phyloP scores from a whole-genome alignment of 352 stramenopile species.

The Pythium chondricola region DNA sequence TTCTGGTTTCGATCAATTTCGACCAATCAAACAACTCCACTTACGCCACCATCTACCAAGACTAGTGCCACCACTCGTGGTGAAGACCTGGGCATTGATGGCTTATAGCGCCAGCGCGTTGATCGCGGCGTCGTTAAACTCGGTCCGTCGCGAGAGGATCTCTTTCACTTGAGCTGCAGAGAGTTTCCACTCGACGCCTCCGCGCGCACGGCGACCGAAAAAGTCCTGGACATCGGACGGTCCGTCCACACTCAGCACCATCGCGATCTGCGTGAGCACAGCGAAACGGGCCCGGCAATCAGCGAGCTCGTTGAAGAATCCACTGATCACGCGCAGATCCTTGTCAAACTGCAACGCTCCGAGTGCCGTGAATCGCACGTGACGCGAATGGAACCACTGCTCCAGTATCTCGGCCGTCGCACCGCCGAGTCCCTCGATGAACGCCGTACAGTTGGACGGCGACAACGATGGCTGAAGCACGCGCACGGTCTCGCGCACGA shows the following conservation, averaged over 20 bases:
- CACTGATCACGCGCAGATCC: slow-evolving; percentile 65
- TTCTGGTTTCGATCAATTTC: too few species aligned
- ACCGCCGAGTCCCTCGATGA: slow-evolving; percentile 44
- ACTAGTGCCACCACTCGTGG: too few species aligned
- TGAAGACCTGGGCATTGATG: too few species aligned
- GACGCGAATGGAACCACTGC: slow-evolving; percentile 52
- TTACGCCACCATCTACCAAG: too few species aligned
- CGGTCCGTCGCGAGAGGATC: slow-evolving; percentile 64
- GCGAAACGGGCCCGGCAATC: slow-evolving; percentile 57
- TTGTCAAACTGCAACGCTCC: slow-evolving; percentile 85
- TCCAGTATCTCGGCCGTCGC: slow-evolving; percentile 47
- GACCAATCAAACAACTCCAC: too few species aligned
- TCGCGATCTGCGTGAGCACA: slow-evolving; percentile 52
- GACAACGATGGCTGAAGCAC: slow-evolving; percentile 53
- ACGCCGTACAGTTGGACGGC: slow-evolving; percentile 40
- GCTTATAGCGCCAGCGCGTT: slow-evolving; percentile 52
- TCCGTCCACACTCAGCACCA: slow-evolving; percentile 67
- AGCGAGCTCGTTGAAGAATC: slow-evolving; percentile 49
- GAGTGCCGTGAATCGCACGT: slow-evolving; percentile 67
- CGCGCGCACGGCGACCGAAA: slow-evolving; percentile 51
- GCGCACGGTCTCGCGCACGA: slow-evolving; percentile 44
- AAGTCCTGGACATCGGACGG: slow-evolving; percentile 75
- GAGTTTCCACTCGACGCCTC: slow-evolving; percentile 66
- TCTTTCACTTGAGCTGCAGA: slow-evolving; percentile 66
- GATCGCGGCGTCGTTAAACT: slow-evolving; percentile 63